These are phyloP conservation scores for Phytophthora meadii DNA, from an alignment of 352 stramenopile genomes.

Conservation along the genomic window DNA sequence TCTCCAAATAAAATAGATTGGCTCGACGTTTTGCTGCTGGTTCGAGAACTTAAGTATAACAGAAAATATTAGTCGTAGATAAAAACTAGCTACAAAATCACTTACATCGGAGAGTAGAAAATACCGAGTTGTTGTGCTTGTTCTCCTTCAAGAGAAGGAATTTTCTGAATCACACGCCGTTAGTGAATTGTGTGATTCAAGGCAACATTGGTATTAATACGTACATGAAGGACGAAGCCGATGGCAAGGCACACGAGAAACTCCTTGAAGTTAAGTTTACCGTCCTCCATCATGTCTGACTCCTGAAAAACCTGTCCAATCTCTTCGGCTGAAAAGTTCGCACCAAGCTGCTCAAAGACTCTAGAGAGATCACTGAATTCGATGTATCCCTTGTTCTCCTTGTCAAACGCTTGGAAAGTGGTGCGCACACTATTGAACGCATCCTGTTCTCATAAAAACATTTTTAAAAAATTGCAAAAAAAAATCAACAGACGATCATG, in stretches of 20 bases:
- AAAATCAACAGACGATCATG: background rate
- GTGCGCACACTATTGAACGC: slow-evolving; percentile 84
- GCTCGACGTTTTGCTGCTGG: slow-evolving; percentile 20
- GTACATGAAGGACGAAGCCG: slow-evolving; percentile 85
- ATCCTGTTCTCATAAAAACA: slow-evolving; percentile 27
- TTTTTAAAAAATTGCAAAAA: no score
- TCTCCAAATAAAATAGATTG: slow-evolving; percentile 77
- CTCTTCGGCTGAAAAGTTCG: slow-evolving; percentile 78
- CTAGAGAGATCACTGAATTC: slow-evolving; percentile 75
- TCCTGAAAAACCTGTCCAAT: slow-evolving; percentile 81
- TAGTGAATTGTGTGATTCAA: background rate
- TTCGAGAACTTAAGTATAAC: slow-evolving; percentile 15
- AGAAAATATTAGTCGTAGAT: no score
- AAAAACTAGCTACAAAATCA: background rate
- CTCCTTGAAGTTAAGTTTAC: slow-evolving; percentile 86
- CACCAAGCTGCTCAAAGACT: slow-evolving; percentile 78
- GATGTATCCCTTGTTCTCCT: slow-evolving; percentile 75
- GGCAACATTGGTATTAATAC: background rate
- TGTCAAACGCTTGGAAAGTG: slow-evolving; percentile 73
- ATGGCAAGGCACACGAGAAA: slow-evolving; percentile 90
- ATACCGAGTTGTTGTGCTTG: slow-evolving; percentile 62
- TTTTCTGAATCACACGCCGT: slow-evolving; percentile 50
- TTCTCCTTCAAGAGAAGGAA: slow-evolving; percentile 75
- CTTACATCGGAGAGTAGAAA: slow-evolving; percentile 81
- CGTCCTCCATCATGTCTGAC: slow-evolving; percentile 86